A percentile compares a stretch with the other conserved stretches of the same genome.
Conservation (phyloP, 768 basidiomycete species). For the Cystofilobasidium macerans region DNA sequence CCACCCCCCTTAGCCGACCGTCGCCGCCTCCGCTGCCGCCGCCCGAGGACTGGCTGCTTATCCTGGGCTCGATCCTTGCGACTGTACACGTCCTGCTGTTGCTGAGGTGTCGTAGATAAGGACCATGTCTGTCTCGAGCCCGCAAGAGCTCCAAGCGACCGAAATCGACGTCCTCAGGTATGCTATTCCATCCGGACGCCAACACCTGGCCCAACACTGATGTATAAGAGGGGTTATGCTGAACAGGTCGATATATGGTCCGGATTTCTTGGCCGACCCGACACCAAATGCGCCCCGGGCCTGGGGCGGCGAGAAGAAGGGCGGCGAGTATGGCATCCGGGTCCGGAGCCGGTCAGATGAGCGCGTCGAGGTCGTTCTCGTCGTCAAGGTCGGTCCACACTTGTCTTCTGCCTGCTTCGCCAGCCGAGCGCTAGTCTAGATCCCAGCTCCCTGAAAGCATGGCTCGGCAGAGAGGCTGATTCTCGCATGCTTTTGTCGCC, state of each 20-base stretch:
- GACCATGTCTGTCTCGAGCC: background rate
- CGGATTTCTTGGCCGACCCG: slow-evolving; percentile 12
- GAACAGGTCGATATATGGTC: slow-evolving; percentile 18
- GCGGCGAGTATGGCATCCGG: slow-evolving; percentile 20
- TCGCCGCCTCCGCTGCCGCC: no score
- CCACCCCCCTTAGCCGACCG: background rate
- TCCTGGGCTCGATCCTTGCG: no score
- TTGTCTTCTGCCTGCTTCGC: background rate
- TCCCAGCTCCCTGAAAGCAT: background rate
- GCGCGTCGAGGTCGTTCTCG: slow-evolving; percentile 19
- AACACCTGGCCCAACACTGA: no score
- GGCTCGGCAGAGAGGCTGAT: background rate
- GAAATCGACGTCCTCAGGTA: slow-evolving; percentile 17
- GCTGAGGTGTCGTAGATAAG: no score
- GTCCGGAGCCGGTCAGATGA: background rate
- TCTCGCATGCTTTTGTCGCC: no score
- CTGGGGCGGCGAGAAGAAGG: slow-evolving; percentile 9
- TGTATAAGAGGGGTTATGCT: no score
- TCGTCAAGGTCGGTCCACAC: slow-evolving; percentile 17
- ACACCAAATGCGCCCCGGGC: slow-evolving; percentile 13
- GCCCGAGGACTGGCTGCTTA: no score
- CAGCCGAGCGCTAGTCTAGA: background rate
- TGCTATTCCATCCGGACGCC: no score
- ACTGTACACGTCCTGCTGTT: no score
- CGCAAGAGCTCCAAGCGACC: slow-evolving; percentile 11